These are phyloP conservation scores for Trichosporon coremiiforme DNA, from an alignment of 1,284 basidiomycete genomes.

Conservation along the genomic window DNA sequence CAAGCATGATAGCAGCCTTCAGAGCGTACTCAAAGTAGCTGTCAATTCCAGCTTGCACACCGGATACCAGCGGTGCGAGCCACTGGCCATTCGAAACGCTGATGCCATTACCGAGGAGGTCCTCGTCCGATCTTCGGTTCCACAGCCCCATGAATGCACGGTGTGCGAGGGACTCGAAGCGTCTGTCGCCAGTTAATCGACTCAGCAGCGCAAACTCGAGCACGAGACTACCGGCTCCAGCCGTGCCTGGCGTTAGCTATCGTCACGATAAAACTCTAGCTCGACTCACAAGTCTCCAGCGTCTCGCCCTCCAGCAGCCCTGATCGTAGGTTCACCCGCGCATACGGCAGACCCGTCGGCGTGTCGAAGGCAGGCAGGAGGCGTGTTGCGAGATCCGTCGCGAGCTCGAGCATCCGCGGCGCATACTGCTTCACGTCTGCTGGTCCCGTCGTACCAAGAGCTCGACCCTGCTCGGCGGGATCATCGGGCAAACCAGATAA, in stretches of 20 bases:
- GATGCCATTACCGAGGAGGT: conserved; percentile 84
- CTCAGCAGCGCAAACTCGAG: conserved; percentile 90
- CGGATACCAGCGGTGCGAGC: conserved; percentile 68
- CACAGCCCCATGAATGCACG: conserved; percentile 58
- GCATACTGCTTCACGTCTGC: conserved; percentile 70
- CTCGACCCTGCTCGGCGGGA: conserved; percentile 29
- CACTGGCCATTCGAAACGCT: conserved; percentile 63
- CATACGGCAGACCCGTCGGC: conserved; percentile 83
- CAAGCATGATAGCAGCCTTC: conserved; percentile 74
- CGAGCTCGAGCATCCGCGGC: conserved; percentile 69
- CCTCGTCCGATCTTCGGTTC: conserved; percentile 80
- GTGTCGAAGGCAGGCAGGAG: conserved; percentile 85
- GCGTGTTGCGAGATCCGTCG: conserved; percentile 78
- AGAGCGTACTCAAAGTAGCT: conserved; percentile 86
- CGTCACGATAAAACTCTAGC: background rate
- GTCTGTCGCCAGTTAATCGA: conserved; percentile 79
- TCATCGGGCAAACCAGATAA: conserved; percentile 59
- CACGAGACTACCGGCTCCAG: conserved; percentile 86
- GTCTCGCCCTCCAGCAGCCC: conserved; percentile 49
- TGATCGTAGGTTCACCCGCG: conserved; percentile 64
- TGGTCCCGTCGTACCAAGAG: conserved; percentile 30
- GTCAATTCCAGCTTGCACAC: conserved; percentile 88
- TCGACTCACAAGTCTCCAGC: conserved; percentile 49
- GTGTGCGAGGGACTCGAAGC: conserved; percentile 64
- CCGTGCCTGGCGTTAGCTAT: conserved; percentile 77